Conservation (phyloP, 352 stramenopile species). For the Globisporangium alternatum region DNA sequence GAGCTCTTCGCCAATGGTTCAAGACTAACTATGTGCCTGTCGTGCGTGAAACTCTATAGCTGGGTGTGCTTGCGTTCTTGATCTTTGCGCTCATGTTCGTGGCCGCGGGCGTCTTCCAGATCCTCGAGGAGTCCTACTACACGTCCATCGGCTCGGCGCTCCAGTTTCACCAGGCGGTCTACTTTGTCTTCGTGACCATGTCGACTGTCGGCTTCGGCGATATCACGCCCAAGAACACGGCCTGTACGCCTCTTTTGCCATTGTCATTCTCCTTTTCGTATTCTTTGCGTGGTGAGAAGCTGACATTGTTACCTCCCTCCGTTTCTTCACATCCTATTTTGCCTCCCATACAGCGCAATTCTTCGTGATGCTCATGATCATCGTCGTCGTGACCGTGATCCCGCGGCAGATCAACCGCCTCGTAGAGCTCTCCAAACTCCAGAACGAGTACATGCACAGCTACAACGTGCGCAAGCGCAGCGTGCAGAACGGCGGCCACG, state of each 20-base stretch:
- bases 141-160: constrained; percentile 26
- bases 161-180: constrained; percentile 62
- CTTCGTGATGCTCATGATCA: constrained; percentile 64
- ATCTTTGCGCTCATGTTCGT: constrained; percentile 58
- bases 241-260: constrained; percentile 22
- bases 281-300: background rate
- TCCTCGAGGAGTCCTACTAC: constrained; percentile 57
- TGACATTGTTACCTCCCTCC: background rate
- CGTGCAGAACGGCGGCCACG: constrained; percentile 43
- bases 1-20: background rate
- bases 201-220: constrained; percentile 63
- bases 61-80: constrained; percentile 54
- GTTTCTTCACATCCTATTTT: background rate
- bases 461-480: constrained; percentile 40
- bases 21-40: background rate
- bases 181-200: constrained; percentile 70
- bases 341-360: constrained; percentile 30
- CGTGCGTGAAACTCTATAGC: constrained; percentile 8
- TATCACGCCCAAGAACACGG: constrained; percentile 45
- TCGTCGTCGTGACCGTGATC: constrained; percentile 56
- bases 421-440: constrained; percentile 43
- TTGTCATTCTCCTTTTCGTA: background rate
- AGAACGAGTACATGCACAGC: constrained; percentile 49
- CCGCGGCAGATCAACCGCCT: constrained; percentile 52
- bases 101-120: constrained; percentile 51